Base-by-base conservation (phyloP, 345 rosid genomes). In the Leavenworthia alabamica region DNA sequence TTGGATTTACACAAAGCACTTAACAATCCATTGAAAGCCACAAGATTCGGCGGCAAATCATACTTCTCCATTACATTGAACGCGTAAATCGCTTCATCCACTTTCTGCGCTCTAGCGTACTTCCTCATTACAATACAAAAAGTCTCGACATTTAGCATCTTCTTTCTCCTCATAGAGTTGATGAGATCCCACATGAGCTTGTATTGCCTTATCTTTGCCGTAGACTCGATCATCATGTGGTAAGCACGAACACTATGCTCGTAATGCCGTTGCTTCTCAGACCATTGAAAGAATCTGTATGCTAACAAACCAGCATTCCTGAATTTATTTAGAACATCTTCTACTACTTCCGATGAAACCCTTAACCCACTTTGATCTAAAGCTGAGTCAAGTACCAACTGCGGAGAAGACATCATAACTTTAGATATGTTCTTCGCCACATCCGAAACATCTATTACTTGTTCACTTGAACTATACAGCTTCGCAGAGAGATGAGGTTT, bases 61-160 rank as follows among this genome's bases (percentile, higher is more conserved):
- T 86, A 84, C 75, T 88, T 91, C 63, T 78, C 95, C 96, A 91
- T 91, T 24, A 86, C 75, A 68, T 91, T 91, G 47, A 88, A 91
- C 4, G 96, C 80, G 46, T 91, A 91, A 41, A 88, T 60, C 0
- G 96, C 87, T 62, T 91, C 95, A 31, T 84, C 96, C 60, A 88
- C 80, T 76, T 88, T 88, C 64, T 82, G 76, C 31, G 81, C 86
- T 65, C 96, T 73, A 0, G 92, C 84, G 28, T 91, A 91, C 78
- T 81, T 88, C 70, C 98, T 84, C 93, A 88, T 86, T 3, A 91
- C 79, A 10, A 91, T 88, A 61, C 96, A 91, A 63, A 88, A 91
- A 0, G 95, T 88, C 69, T 91, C 96, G 3, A 86, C 66, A 67
- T 86, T 88, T 47, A 86, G 56, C 71, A 84, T 63, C 37, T 76